Conservation (phyloP, 2,329 filamentous ascomycete genomes). For the Metarhizium anisopliae region DNA sequence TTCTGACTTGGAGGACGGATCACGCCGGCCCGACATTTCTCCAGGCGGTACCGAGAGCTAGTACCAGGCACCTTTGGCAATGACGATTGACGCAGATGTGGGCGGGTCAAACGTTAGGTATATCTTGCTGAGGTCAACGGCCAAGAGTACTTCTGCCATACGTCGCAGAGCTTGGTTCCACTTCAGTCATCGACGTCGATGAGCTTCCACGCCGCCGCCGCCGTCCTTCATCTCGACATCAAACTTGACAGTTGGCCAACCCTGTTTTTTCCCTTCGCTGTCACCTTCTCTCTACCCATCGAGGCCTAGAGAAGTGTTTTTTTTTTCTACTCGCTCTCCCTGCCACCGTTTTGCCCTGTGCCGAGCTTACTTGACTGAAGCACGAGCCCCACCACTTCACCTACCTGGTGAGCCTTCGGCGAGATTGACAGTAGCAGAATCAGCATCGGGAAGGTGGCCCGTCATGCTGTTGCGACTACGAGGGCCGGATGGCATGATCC, state of each 20-base stretch:
- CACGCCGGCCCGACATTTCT: slow-evolving; percentile 9
- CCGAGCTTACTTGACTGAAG: background rate
- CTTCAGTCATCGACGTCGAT: slow-evolving; percentile 6
- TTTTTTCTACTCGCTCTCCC: background rate
- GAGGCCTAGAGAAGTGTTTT: background rate
- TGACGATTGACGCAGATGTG: slow-evolving; percentile 6
- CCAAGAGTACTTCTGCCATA: background rate
- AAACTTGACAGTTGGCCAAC: background rate
- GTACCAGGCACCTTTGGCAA: slow-evolving; percentile 2
- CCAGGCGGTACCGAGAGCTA: background rate
- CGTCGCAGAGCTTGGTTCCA: slow-evolving; percentile 1
- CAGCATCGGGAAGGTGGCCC: slow-evolving; percentile 8
- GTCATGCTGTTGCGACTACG: slow-evolving; percentile 79
- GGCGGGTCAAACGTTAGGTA: no score
- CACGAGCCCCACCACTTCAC: background rate
- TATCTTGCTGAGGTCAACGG: background rate
- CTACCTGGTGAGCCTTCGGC: background rate
- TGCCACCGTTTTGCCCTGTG: background rate
- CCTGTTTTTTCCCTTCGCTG: background rate
- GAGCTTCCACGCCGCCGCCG: slow-evolving; percentile 6
- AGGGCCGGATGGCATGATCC: slow-evolving; percentile 87
- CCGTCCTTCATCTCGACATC: background rate
- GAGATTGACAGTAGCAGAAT: background rate
- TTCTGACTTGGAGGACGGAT: no score
- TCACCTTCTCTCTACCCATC: background rate